Evolutionary conservation across 2,329 filamentous ascomycete genomes (phyloP).

Genomic region (Ustilaginoidea virens): DNA sequence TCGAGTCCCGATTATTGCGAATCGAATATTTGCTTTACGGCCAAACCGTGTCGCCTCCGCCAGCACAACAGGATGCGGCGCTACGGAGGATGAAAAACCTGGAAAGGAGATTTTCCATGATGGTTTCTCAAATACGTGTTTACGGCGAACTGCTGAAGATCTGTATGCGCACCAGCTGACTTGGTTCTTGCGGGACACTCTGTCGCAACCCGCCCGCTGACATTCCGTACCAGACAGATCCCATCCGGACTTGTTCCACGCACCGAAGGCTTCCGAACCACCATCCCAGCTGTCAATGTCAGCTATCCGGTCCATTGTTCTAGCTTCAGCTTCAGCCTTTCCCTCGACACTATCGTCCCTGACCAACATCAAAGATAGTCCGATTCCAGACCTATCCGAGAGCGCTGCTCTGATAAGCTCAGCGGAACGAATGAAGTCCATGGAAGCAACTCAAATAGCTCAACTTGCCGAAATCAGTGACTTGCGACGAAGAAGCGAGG

Average conservation of each 20-base stretch:
- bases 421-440: slow-evolving; percentile 44
- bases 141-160: slow-evolving; percentile 46
- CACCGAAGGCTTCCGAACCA: slow-evolving; percentile 26
- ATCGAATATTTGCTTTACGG: slow-evolving; percentile 45
- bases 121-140: slow-evolving; percentile 36
- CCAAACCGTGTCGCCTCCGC: slow-evolving; percentile 16
- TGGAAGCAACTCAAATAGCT: slow-evolving; percentile 43
- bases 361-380: slow-evolving; percentile 38
- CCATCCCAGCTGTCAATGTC: slow-evolving; percentile 35
- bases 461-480: slow-evolving; percentile 48
- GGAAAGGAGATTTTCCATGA: slow-evolving; percentile 34
- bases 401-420: slow-evolving; percentile 42
- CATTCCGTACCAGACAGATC: slow-evolving; percentile 28
- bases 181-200: no score
- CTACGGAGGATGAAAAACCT: slow-evolving; percentile 31
- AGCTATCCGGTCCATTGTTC: slow-evolving; percentile 37
- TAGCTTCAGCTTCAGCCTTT: slow-evolving; percentile 40
- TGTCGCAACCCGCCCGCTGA: no score
- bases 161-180: slow-evolving; percentile 26
- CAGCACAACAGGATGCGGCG: slow-evolving; percentile 23
- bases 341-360: slow-evolving; percentile 40
- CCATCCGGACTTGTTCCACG: slow-evolving; percentile 39
- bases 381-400: slow-evolving; percentile 38
- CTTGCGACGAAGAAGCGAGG: slow-evolving; percentile 47
- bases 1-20: slow-evolving; percentile 42